Percentiles rank a stretch among this genome's conserved stretches.
These are phyloP conservation scores for Lentinula sp. DNA, from an alignment of 768 basidiomycete genomes.

Conservation along the genomic window DNA sequence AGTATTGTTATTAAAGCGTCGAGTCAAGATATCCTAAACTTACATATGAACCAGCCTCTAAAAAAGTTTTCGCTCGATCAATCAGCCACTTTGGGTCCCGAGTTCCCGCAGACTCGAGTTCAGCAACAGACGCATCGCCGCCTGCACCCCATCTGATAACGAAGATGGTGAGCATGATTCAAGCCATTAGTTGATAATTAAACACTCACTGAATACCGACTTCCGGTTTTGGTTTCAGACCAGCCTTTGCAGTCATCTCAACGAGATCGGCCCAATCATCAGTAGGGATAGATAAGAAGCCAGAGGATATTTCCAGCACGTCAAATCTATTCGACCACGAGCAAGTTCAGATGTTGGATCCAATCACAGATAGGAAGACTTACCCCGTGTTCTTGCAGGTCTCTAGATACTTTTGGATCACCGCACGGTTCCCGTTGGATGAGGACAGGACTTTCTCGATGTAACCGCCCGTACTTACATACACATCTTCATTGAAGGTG, in stretches of 20 bases:
- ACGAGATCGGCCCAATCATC: conserved; percentile 36
- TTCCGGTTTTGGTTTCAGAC: conserved; percentile 38
- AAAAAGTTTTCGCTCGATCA: conserved; percentile 30
- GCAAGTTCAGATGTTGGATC: background rate
- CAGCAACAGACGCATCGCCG: conserved; percentile 30
- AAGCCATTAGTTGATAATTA: background rate
- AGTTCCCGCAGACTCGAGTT: conserved; percentile 33
- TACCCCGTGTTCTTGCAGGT: conserved; percentile 12
- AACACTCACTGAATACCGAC: conserved; percentile 31
- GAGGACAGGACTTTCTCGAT: conserved; percentile 31
- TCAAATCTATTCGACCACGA: conserved; percentile 25
- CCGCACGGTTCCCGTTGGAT: conserved; percentile 23
- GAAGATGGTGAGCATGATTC: background rate
- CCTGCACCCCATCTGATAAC: conserved; percentile 31
- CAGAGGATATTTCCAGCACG: conserved; percentile 37
- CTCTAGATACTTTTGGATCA: conserved; percentile 27
- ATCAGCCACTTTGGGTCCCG: conserved; percentile 34
- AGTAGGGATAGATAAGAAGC: conserved; percentile 39
- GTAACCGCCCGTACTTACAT: conserved; percentile 39
- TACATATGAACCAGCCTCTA: conserved; percentile 33
- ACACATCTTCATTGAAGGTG: conserved; percentile 7
- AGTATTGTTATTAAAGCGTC: background rate
- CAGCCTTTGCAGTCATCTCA: conserved; percentile 29
- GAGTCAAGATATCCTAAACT: background rate
- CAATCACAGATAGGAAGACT: background rate